Conservation (phyloP, 108 stramenopile species). For the Halocafeteria seosinensis region DNA sequence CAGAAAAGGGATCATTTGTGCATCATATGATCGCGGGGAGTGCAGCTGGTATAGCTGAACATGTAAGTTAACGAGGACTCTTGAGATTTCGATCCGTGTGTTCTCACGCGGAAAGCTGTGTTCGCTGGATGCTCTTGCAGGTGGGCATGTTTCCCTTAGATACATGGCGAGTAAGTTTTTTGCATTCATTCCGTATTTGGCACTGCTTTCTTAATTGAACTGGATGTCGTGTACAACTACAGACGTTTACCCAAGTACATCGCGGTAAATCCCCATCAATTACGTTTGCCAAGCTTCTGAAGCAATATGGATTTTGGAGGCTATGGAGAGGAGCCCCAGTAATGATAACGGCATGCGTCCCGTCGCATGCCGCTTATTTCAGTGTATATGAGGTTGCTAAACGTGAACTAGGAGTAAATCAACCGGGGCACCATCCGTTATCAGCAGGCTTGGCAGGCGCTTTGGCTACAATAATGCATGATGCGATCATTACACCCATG, state of each 20-base stretch:
- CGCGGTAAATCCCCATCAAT: not conserved
- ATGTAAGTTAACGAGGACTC: too few relatives aligned
- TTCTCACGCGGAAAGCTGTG: too few relatives aligned
- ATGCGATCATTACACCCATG: constrained; percentile 81
- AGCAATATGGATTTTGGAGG: constrained; percentile 35
- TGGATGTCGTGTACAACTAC: not conserved
- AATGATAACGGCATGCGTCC: constrained; percentile 80
- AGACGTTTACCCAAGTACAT: not conserved
- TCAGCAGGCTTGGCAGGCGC: constrained; percentile 58
- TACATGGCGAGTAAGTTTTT: not conserved
- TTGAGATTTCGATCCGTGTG: too few relatives aligned
- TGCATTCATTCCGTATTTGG: not conserved
- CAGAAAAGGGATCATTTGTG: not conserved
- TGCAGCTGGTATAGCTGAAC: not conserved
- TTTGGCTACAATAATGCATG: constrained; percentile 65
- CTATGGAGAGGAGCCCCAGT: constrained; percentile 87
- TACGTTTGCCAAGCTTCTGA: constrained; percentile 2
- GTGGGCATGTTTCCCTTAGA: constrained; percentile 7
- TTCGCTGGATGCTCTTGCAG: too few relatives aligned
- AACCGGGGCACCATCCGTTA: constrained; percentile 14
- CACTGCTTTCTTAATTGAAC: not conserved
- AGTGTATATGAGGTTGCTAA: constrained; percentile 71
- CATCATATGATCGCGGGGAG: constrained; percentile 3
- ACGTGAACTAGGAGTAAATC: constrained; percentile 18
- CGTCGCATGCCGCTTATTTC: constrained; percentile 93